These are phyloP conservation scores for Cercospora brassicicola DNA, from an alignment of 2,329 filamentous ascomycete genomes.

Conservation along the genomic window DNA sequence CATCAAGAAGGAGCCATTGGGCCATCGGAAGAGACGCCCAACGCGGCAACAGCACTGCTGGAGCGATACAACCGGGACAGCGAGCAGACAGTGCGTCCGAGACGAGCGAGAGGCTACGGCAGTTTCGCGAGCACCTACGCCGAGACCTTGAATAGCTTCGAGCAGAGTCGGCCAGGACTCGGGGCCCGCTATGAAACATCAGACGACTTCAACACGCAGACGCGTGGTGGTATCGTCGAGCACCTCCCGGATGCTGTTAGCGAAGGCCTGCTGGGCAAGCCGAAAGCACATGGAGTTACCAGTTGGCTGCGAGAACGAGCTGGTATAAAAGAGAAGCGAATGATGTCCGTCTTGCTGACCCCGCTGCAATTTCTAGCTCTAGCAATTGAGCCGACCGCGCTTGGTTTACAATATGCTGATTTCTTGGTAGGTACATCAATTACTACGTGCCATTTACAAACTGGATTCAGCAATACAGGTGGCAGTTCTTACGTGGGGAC, in stretches of 20 bases:
- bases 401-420: constrained; percentile 24
- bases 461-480: constrained; percentile 86
- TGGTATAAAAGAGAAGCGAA: constrained; percentile 69
- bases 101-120: constrained; percentile 54
- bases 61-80: constrained; percentile 34
- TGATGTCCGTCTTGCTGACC: constrained; percentile 62
- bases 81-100: constrained; percentile 65
- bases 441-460: constrained; percentile 92
- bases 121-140: constrained; percentile 38
- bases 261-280: constrained; percentile 46
- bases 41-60: constrained; percentile 43
- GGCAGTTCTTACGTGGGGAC: constrained; percentile 80
- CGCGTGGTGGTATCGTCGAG: constrained; percentile 41
- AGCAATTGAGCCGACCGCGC: not conserved
- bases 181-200: constrained; percentile 23
- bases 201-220: constrained; percentile 27
- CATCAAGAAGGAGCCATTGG: constrained; percentile 27
- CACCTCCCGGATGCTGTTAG: constrained; percentile 46
- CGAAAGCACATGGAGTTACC: constrained; percentile 70
- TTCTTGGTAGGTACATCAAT: constrained; percentile 69
- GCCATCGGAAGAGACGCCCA: constrained; percentile 36
- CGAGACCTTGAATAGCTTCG: constrained; percentile 24
- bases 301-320: constrained; percentile 69
- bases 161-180: constrained; percentile 37
- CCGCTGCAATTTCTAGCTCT: not conserved